phyloP scores from a whole-genome alignment of 768 basidiomycete species.

The Trametopsis cervina region DNA sequence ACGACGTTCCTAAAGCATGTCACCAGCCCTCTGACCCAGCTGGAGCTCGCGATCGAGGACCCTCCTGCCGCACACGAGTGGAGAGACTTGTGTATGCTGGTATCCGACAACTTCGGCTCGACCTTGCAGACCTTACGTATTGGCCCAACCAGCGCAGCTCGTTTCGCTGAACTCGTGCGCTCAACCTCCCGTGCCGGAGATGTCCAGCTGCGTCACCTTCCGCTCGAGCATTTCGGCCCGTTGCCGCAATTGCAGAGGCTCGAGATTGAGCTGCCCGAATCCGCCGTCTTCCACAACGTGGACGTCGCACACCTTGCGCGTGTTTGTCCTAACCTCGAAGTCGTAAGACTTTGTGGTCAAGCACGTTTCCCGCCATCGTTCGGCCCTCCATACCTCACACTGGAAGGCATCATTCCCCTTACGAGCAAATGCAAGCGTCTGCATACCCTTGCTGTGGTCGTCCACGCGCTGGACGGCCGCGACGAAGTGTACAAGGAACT shows the following conservation, averaged over 20 bases:
- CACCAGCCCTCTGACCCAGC: conserved; percentile 52
- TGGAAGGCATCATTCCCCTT: conserved; percentile 57
- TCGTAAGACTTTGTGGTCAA: conserved; percentile 59
- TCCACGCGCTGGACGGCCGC: conserved; percentile 47
- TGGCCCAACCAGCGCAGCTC: conserved; percentile 59
- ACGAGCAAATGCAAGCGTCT: conserved; percentile 51
- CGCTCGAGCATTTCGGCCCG: conserved; percentile 48
- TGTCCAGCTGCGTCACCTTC: conserved; percentile 50
- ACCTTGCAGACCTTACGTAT: conserved; percentile 57
- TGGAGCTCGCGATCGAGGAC: conserved; percentile 76
- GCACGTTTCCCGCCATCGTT: conserved; percentile 53
- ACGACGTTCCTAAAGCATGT: conserved; percentile 67
- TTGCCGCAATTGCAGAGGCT: conserved; percentile 54
- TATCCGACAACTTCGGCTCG: conserved; percentile 55
- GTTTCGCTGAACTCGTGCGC: conserved; percentile 76
- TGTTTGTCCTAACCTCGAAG: conserved; percentile 63
- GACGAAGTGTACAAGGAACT: conserved; percentile 40
- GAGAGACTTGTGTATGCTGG: conserved; percentile 59
- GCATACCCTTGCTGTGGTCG: conserved; percentile 58
- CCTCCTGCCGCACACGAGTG: conserved; percentile 70
- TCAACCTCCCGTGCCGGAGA: conserved; percentile 62
- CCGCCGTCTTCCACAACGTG: conserved; percentile 52
- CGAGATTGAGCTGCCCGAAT: conserved; percentile 76
- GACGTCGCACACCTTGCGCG: conserved; percentile 54
- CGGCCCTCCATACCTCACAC: conserved; percentile 48